A percentile compares a stretch with the other conserved stretches of the same genome.
Conservation (phyloP, 306 rosid species). For the Ziziphus jujuba region DNA sequence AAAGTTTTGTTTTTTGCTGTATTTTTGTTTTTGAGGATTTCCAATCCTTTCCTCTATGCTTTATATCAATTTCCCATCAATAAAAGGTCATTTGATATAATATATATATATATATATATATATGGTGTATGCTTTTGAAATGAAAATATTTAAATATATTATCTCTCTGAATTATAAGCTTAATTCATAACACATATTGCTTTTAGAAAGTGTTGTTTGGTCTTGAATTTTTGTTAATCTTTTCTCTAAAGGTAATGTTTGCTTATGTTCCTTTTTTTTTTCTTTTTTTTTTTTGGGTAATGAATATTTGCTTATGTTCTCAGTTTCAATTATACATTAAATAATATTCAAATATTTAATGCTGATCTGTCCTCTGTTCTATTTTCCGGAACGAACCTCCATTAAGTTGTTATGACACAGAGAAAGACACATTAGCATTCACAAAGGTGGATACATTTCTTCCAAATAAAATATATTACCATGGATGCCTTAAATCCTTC, state of each 20-base stretch:
- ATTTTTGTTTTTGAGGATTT: too few species aligned
- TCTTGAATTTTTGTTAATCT: too few species aligned
- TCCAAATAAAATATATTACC: constrained; percentile 77
- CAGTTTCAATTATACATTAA: constrained; percentile 27
- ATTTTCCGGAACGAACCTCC: constrained; percentile 34
- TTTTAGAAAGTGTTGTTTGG: too few species aligned
- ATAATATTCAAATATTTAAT: constrained; percentile 11
- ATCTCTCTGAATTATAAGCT: constrained; percentile 12
- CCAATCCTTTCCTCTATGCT: too few species aligned
- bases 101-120: too few species aligned
- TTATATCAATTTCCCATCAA: too few species aligned
- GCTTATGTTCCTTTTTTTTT: not conserved
- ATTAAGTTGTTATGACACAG: constrained; percentile 74
- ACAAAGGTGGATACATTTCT: constrained; percentile 81
- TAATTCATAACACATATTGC: too few species aligned
- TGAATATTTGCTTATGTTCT: constrained; percentile 14
- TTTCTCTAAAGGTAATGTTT: too few species aligned
- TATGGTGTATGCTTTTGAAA: not conserved
- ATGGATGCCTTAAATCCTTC: constrained; percentile 91
- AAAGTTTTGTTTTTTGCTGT: too few species aligned
- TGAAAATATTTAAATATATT: constrained; percentile 9
- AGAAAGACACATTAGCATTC: constrained; percentile 81
- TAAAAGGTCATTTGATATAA: too few species aligned
- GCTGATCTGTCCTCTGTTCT: constrained; percentile 12
- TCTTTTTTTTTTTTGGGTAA: not conserved